Percentiles rank a stretch among this genome's conserved stretches.
Evolutionary conservation across 1,139 yeast species (phyloP).

Genomic region (Suhomyces panamericanus): DNA sequence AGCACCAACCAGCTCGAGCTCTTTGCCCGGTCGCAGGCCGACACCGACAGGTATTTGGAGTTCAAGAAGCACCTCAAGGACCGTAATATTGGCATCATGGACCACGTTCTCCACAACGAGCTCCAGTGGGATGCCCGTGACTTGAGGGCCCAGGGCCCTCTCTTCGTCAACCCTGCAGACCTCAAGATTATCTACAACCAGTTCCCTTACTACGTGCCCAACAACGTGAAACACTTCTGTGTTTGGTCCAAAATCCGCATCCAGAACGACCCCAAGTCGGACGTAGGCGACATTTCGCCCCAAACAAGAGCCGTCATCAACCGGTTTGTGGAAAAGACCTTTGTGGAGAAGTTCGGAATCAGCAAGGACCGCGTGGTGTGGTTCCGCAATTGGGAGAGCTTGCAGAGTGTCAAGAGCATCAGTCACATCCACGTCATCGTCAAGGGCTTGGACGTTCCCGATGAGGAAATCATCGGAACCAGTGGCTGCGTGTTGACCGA

Average conservation of each 20-base stretch:
- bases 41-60: conserved; percentile 33
- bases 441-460: conserved; percentile 23
- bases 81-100: conserved; percentile 32
- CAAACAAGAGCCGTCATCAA: conserved; percentile 39
- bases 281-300: conserved; percentile 46
- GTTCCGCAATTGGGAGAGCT: conserved; percentile 63
- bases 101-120: conserved; percentile 38
- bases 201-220: conserved; percentile 45
- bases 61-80: conserved; percentile 35
- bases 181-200: conserved; percentile 38
- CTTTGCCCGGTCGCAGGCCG: conserved; percentile 40
- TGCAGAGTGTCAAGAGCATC: conserved; percentile 58
- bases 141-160: conserved; percentile 25
- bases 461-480: conserved; percentile 11
- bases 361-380: conserved; percentile 44
- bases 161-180: conserved; percentile 18
- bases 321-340: conserved; percentile 44
- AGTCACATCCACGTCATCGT: conserved; percentile 62
- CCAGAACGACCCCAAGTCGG: conserved; percentile 32
- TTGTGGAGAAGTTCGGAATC: conserved; percentile 41
- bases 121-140: conserved; percentile 34
- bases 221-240: conserved; percentile 40
- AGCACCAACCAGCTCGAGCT: conserved; percentile 35
- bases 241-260: conserved; percentile 43
- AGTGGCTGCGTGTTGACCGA: conserved; percentile 11